Conservation (phyloP, 441 rosid genomes). For the Raphanus hybrid region DNA sequence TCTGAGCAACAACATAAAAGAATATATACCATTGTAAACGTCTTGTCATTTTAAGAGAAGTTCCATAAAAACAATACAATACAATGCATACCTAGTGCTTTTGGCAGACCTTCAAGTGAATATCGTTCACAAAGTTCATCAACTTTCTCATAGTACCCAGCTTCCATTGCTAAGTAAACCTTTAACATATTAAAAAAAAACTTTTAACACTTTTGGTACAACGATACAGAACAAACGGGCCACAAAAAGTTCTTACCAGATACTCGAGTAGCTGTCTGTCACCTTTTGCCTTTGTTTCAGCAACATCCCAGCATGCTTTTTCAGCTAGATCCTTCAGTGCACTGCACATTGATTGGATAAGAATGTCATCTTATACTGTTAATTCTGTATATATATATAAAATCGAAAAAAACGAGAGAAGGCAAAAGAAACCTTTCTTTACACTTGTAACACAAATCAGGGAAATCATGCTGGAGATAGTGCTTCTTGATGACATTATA, state of each 20-base stretch:
- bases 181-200: conserved; percentile 25
- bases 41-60: background rate
- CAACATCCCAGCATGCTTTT: conserved; percentile 92
- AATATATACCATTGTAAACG: conserved; percentile 30
- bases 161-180: conserved; percentile 99
- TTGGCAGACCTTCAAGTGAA: conserved; percentile 76
- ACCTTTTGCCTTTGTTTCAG: conserved; percentile 74
- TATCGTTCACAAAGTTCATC: conserved; percentile 81
- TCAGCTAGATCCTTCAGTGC: conserved; percentile 77
- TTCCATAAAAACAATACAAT: background rate
- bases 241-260: conserved; percentile 37
- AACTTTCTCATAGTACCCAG: conserved; percentile 93
- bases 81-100: conserved; percentile 60
- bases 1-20: conserved; percentile 50
- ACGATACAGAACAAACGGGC: conserved; percentile 5
- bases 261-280: conserved; percentile 70
- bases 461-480: conserved; percentile 73
- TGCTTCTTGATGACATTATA: conserved; percentile 70
- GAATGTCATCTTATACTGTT: background rate
- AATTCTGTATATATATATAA: background rate
- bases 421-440: conserved; percentile 65
- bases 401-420: no score
- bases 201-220: background rate
- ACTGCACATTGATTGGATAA: conserved; percentile 50
- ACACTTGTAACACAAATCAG: conserved; percentile 69